A percentile compares a stretch with the other conserved stretches of the same genome.
Evolutionary conservation across 768 basidiomycete genomes (phyloP).

Genomic region (Flagelloscypha sp.): DNA sequence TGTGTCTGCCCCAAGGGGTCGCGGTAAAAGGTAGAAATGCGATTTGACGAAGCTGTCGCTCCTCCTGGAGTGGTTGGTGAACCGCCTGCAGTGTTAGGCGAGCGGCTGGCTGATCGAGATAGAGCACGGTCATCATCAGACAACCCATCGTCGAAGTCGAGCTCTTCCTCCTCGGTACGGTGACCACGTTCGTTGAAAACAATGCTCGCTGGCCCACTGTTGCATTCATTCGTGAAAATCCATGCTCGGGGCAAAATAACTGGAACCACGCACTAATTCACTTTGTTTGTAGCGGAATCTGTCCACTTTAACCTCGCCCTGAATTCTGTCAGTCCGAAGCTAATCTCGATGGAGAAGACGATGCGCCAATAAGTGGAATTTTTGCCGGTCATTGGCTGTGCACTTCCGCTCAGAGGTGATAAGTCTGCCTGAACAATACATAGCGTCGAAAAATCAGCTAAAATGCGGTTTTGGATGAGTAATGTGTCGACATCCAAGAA

Average conservation of each 20-base stretch:
- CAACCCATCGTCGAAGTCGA: slow-evolving; percentile 39
- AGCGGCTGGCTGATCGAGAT: slow-evolving; percentile 40
- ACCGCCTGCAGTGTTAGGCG: slow-evolving; percentile 45
- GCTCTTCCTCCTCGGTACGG: slow-evolving; percentile 66
- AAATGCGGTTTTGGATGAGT: slow-evolving; percentile 6
- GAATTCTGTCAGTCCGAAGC: slow-evolving; percentile 78
- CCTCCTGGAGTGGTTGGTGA: slow-evolving; percentile 18
- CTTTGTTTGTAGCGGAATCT: too few species aligned
- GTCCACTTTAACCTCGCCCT: slow-evolving; percentile 77
- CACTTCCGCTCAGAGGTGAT: slow-evolving; percentile 63
- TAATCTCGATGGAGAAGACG: slow-evolving; percentile 77
- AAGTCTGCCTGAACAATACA: slow-evolving; percentile 74
- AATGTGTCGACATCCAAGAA: not conserved
- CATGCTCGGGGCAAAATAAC: too few species aligned
- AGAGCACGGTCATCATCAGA: slow-evolving; percentile 40
- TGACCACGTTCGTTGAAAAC: slow-evolving; percentile 76
- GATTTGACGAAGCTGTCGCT: slow-evolving; percentile 19
- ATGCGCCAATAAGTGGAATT: slow-evolving; percentile 75
- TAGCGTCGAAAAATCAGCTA: slow-evolving; percentile 67
- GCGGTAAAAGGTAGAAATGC: slow-evolving; percentile 14
- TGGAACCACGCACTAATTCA: too few species aligned
- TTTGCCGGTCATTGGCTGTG: slow-evolving; percentile 55
- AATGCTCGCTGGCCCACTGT: slow-evolving; percentile 70
- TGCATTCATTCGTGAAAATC: too few species aligned
- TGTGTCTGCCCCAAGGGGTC: slow-evolving; percentile 14